A percentile compares a stretch with the other conserved stretches of the same genome.
Conservation (phyloP, 1,284 basidiomycete genomes). For the Rhodofomes roseus region DNA sequence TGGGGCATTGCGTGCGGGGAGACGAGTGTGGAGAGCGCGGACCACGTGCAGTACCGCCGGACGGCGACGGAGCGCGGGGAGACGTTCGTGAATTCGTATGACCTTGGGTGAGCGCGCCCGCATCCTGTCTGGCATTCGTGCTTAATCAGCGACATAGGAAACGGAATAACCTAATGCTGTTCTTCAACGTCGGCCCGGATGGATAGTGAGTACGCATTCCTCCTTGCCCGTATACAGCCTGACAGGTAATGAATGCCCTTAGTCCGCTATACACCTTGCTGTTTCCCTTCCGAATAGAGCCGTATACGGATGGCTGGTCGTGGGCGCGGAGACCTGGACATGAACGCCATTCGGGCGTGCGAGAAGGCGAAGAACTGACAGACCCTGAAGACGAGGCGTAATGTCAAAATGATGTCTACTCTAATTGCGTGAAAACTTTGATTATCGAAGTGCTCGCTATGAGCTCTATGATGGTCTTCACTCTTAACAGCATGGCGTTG, state of each 20-base stretch:
- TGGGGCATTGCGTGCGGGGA: conserved; percentile 77
- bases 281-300: conserved; percentile 76
- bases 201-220: conserved; percentile 64
- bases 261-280: conserved; percentile 78
- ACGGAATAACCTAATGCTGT: conserved; percentile 72
- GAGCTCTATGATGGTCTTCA: background rate
- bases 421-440: too few relatives aligned
- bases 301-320: conserved; percentile 82
- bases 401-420: background rate
- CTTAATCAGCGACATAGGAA: conserved; percentile 31
- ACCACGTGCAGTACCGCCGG: conserved; percentile 77
- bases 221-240: background rate
- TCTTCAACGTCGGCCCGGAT: conserved; percentile 83
- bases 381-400: conserved; percentile 56
- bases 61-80: conserved; percentile 70
- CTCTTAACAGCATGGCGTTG: too few relatives aligned
- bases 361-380: conserved; percentile 67
- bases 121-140: background rate
- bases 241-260: conserved; percentile 4
- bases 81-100: conserved; percentile 89
- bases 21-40: conserved; percentile 89
- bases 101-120: conserved; percentile 68
- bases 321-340: conserved; percentile 74
- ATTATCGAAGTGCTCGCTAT: background rate
- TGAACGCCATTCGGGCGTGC: conserved; percentile 55